These are phyloP conservation scores for Plasmodium sp. DNA, from an alignment of 169 alveolate species.

Conservation along the genomic window DNA sequence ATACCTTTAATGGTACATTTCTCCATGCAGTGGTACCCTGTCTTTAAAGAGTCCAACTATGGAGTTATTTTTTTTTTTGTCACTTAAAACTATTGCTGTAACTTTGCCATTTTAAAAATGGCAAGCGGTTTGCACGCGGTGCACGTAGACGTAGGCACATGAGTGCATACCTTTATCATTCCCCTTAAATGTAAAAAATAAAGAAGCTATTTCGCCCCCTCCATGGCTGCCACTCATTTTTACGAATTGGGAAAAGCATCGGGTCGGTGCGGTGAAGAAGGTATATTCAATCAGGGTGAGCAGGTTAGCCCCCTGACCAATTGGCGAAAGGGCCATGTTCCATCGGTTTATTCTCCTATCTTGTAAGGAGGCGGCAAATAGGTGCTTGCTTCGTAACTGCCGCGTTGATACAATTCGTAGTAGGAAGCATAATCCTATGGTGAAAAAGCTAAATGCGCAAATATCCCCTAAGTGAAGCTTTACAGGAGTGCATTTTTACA, in stretches of 20 bases:
- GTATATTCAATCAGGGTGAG: background rate
- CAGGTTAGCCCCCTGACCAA: background rate
- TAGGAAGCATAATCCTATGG: background rate
- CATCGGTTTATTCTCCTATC: background rate
- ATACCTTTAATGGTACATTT: background rate
- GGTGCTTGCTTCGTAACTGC: background rate
- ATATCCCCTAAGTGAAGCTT: background rate
- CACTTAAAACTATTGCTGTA: background rate
- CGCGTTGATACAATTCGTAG: background rate
- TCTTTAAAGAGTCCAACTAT: background rate
- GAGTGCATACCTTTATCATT: background rate
- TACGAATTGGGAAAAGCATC: background rate
- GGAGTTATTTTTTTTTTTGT: background rate
- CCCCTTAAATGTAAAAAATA: background rate
- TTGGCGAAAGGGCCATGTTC: background rate
- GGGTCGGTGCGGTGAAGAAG: background rate
- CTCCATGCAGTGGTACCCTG: background rate
- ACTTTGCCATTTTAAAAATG: background rate
- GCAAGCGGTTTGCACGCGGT: background rate
- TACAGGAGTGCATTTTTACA: background rate
- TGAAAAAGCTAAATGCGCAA: background rate
- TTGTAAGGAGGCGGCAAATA: background rate
- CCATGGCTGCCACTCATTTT: background rate
- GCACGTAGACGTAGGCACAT: background rate
- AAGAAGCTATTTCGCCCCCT: background rate